Conservation (phyloP, 805 yeast genomes). For the Priceomyces medius region DNA sequence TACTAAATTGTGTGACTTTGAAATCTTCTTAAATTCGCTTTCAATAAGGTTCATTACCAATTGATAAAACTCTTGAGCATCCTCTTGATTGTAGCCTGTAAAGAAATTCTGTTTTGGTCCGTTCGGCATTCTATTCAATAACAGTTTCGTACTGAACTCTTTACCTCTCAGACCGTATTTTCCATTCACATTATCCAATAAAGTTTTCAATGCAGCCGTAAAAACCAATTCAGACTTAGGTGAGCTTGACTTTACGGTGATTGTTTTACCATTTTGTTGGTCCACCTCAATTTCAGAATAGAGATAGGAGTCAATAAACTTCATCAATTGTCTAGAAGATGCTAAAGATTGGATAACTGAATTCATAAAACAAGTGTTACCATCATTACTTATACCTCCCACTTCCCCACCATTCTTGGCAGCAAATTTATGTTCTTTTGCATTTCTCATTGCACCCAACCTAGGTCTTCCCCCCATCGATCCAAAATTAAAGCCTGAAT, state of each 20-base stretch:
- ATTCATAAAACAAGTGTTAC: slow-evolving; percentile 94
- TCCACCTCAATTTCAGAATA: slow-evolving; percentile 29
- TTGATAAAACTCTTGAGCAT: slow-evolving; percentile 95
- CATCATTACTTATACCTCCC: slow-evolving; percentile 87
- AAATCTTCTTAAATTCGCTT: slow-evolving; percentile 44
- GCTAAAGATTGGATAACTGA: slow-evolving; percentile 83
- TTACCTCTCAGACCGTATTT: slow-evolving; percentile 50
- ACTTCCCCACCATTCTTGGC: slow-evolving; percentile 64
- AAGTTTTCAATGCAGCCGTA: slow-evolving; percentile 50
- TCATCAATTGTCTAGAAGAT: slow-evolving; percentile 59
- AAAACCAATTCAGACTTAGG: slow-evolving; percentile 39
- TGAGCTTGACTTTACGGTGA: slow-evolving; percentile 17
- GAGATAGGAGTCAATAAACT: slow-evolving; percentile 50
- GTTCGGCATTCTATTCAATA: slow-evolving; percentile 68
- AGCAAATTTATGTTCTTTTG: slow-evolving; percentile 40
- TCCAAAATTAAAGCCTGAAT: slow-evolving; percentile 13
- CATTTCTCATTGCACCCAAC: slow-evolving; percentile 14
- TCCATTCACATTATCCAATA: slow-evolving; percentile 61
- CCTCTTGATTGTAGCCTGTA: slow-evolving; percentile 88
- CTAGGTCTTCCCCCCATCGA: slow-evolving; percentile 8
- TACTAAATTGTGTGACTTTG: slow-evolving; percentile 20
- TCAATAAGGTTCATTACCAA: slow-evolving; percentile 67
- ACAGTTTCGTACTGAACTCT: slow-evolving; percentile 58
- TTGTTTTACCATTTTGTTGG: slow-evolving; percentile 11
- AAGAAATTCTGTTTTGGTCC: slow-evolving; percentile 77